Conservation (phyloP, 2,329 filamentous ascomycete species). For the Acarospora socialis region DNA sequence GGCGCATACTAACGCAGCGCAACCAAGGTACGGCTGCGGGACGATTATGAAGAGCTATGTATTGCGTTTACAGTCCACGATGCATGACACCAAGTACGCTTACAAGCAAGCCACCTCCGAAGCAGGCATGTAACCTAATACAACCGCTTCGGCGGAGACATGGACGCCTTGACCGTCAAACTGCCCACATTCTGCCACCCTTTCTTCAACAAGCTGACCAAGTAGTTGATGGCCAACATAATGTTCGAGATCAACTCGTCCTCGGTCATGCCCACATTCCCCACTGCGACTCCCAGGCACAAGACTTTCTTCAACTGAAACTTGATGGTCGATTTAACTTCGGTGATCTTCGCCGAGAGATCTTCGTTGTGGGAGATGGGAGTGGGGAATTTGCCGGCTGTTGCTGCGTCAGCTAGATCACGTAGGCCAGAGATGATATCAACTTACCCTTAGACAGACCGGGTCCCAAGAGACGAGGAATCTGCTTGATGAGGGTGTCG, state of each 20-base stretch:
- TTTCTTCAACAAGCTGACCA: constrained; percentile 99
- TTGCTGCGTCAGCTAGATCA: constrained; percentile 9
- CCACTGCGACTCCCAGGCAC: constrained; percentile 98
- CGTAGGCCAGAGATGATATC: background rate
- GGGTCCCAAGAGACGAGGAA: constrained; percentile 96
- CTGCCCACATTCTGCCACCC: constrained; percentile 99
- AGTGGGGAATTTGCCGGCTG: constrained; percentile 98
- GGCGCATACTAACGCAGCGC: too few relatives aligned
- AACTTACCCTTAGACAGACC: constrained; percentile 86
- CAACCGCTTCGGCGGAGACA: constrained; percentile 95
- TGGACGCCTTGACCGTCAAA: constrained; percentile 99
- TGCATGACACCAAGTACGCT: too few relatives aligned
- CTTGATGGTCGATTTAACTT: constrained; percentile 99
- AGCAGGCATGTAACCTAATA: too few relatives aligned
- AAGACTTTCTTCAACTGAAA: constrained; percentile 99
- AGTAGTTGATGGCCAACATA: constrained; percentile 99
- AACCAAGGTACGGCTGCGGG: too few relatives aligned
- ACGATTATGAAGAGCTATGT: too few relatives aligned
- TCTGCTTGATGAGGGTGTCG: constrained; percentile 97
- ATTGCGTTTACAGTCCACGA: too few relatives aligned
- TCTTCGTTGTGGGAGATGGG: constrained; percentile 96
- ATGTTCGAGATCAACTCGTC: constrained; percentile 97
- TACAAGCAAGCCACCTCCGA: too few relatives aligned
- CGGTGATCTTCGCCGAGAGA: constrained; percentile 86
- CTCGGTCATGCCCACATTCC: constrained; percentile 93